Conservation (phyloP, 2,329 filamentous ascomycete genomes). For the Beauveria asiatica region DNA sequence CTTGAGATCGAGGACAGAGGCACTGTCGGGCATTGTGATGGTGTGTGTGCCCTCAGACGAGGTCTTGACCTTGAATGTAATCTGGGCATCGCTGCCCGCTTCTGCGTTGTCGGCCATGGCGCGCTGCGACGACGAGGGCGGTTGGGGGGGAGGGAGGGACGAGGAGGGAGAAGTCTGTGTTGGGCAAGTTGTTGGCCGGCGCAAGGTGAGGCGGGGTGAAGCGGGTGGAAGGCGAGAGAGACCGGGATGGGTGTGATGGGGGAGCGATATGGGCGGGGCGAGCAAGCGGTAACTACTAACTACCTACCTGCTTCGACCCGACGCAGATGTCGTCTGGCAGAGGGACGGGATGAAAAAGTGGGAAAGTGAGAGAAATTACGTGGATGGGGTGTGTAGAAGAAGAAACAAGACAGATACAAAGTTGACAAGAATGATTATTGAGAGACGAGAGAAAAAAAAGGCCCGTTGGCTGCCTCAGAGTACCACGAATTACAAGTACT, state of each 20-base stretch:
- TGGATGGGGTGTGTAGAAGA: no score
- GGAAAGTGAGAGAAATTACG: no score
- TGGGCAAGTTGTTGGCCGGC: constrained; percentile 10
- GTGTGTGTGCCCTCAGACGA: constrained; percentile 80
- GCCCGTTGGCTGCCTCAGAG: no score
- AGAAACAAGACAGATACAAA: no score
- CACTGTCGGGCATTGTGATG: constrained; percentile 69
- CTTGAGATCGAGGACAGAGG: constrained; percentile 80
- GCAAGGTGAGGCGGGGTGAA: not conserved
- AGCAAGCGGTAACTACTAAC: not conserved
- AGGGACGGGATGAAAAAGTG: no score
- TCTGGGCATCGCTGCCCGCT: constrained; percentile 56
- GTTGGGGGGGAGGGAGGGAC: not conserved
- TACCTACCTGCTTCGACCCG: no score
- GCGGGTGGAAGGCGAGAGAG: not conserved
- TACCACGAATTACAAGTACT: no score
- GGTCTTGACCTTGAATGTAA: constrained; percentile 98
- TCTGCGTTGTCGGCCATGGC: constrained; percentile 59
- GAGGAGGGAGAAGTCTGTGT: not conserved
- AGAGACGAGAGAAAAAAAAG: no score
- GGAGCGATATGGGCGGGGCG: not conserved
- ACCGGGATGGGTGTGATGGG: not conserved
- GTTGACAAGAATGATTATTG: no score
- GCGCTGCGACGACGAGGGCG: constrained; percentile 11
- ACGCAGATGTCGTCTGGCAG: no score